phyloP scores from a whole-genome alignment of 495 filamentous ascomycete species.

The Penicillium cataractarum region DNA sequence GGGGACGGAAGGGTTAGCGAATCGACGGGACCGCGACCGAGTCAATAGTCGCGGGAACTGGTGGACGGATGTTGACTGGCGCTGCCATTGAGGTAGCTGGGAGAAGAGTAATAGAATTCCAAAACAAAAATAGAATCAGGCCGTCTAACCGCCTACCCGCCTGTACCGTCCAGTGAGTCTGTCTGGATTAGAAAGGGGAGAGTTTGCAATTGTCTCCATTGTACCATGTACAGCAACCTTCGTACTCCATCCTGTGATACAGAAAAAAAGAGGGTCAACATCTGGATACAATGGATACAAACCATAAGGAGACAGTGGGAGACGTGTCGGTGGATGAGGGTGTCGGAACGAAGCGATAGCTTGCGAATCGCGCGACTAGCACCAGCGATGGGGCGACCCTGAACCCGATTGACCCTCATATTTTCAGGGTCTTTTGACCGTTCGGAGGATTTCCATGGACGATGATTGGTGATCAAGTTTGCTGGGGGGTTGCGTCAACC shows the following conservation, averaged over 20 bases:
- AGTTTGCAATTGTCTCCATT: background rate
- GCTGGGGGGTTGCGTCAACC: constrained; percentile 11
- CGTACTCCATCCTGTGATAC: background rate
- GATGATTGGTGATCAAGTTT: constrained; percentile 17
- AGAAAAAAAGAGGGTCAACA: background rate
- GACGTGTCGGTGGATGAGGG: constrained; percentile 16
- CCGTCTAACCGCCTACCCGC: background rate
- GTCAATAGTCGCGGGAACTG: background rate
- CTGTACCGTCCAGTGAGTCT: background rate
- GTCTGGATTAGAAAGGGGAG: background rate
- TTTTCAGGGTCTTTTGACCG: constrained; percentile 23
- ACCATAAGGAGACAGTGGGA: background rate
- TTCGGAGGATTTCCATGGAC: constrained; percentile 16
- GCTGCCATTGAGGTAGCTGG: background rate
- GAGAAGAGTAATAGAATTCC: background rate
- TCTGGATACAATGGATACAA: background rate
- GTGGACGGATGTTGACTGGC: background rate
- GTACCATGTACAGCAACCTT: background rate
- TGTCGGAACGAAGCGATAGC: constrained; percentile 22
- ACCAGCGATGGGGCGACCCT: constrained; percentile 14
- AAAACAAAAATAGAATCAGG: background rate
- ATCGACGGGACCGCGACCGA: background rate
- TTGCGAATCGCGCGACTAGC: constrained; percentile 19
- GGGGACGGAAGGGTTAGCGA: background rate
- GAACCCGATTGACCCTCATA: constrained; percentile 11